Evolutionary conservation across 73 alveolate genomes (phyloP).

Genomic region (Paramecium pentaurelia): DNA sequence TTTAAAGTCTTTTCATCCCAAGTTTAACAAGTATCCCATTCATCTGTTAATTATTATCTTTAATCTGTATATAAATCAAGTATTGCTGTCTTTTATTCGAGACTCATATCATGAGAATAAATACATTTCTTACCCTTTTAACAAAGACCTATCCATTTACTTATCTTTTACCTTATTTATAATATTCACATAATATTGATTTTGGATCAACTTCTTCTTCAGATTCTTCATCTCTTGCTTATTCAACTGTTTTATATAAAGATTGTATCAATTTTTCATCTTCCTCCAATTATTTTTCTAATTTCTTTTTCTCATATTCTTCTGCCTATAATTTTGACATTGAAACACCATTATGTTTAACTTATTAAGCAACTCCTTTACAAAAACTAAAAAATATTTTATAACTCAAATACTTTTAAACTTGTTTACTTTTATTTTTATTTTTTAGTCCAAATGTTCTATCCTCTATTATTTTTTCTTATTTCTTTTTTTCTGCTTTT

Average conservation of each 20-base stretch:
- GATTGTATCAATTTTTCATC: constrained; percentile 84
- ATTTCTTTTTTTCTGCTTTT: constrained; percentile 87
- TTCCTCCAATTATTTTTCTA: constrained; percentile 78
- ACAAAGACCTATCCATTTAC: constrained; percentile 67
- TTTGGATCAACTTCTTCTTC: constrained; percentile 86
- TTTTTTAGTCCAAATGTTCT: constrained; percentile 97
- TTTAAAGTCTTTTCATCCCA: constrained; percentile 44
- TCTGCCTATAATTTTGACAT: constrained; percentile 51
- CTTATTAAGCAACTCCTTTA: constrained; percentile 45
- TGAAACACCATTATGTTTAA: neutral
- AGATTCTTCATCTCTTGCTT: constrained; percentile 66
- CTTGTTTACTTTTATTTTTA: constrained; percentile 92
- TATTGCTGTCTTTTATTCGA: constrained; percentile 83
- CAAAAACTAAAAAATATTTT: constrained; percentile 65
- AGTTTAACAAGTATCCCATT: constrained; percentile 50
- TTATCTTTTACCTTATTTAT: constrained; percentile 71
- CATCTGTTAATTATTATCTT: constrained; percentile 57
- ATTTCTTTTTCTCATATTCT: constrained; percentile 79
- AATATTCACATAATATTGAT: constrained; percentile 83
- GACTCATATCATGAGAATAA: constrained; percentile 85
- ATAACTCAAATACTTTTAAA: constrained; percentile 76
- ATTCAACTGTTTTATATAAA: constrained; percentile 78
- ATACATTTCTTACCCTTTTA: constrained; percentile 93
- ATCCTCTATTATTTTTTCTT: constrained; percentile 94
- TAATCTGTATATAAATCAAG: constrained; percentile 92